Base-by-base conservation (phyloP, 2,329 filamentous ascomycete species). In the Fusarium dimerum region DNA sequence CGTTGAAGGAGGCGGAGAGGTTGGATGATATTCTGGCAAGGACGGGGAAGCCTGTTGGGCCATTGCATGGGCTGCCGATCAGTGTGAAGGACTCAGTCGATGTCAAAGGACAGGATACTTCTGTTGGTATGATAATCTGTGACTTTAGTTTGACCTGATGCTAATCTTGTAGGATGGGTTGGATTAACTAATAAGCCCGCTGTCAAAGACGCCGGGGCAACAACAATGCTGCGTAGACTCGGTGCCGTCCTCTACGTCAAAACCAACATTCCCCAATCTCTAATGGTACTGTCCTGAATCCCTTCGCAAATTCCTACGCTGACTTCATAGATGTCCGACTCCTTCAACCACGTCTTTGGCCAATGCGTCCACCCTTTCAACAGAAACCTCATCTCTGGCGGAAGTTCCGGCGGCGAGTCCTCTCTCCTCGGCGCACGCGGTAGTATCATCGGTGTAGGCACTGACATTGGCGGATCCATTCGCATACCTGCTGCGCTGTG, bases 241-340 rank as follows among this genome's bases (percentile, higher is more conserved):
- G 87, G 87, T 2, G 86, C 86, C 1, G 77, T 89, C 0, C 71
- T 86, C 17, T 86, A 88, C 60, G 80, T 82, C 58, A 89, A 89
- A 69, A 89, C 87, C 1, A 89, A 88, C 60, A 74, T 89, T 2
- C 86, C 87, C 1, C 81, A 84, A 55, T 50, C 47, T 4, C 18
- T 50, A 6, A 50, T 50, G 47, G 47, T 48, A 42, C 40, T 3
- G 3, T 3, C 17, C 26, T 39, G 18, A 7, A 10, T 16, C 34
- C 6, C 26, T 3, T 16, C 43, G 2, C 6, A 34, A 11, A 2
- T 15, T 8, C 34, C 13, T 11, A 5, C 15, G 17, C 32, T 34
- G 4, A 32, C 40, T 13, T 17, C 8, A 8, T 40, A 55, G 52
- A 52, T 52, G 53, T 52, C 53, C 3, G 49, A 56, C 45, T 52